These are phyloP conservation scores for Leersia perrieri DNA, from an alignment of 176 grass and related monocot genomes.

Conservation along the genomic window DNA sequence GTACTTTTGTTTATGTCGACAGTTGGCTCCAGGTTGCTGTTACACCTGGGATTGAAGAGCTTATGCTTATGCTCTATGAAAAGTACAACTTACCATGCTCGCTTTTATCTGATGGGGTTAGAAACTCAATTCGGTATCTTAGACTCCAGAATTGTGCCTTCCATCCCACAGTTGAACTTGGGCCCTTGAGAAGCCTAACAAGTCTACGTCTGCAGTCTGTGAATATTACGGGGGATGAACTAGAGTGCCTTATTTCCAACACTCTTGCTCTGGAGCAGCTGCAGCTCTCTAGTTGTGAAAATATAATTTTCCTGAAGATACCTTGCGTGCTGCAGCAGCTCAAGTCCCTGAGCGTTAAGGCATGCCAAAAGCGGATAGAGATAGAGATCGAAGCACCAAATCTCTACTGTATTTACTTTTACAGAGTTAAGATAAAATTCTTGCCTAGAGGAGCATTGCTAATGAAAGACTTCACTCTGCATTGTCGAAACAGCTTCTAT, in stretches of 20 bases:
- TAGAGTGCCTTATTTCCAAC: background rate
- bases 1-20: background rate
- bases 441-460: background rate
- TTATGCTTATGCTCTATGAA: background rate
- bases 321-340: background rate
- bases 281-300: background rate
- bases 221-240: background rate
- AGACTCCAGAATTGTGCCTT: background rate
- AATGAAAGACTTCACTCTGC: background rate
- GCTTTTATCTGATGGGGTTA: slow-evolving; percentile 2
- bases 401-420: background rate
- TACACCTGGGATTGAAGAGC: slow-evolving; percentile 7
- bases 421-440: background rate
- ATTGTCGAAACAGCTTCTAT: background rate
- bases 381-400: slow-evolving; percentile 5
- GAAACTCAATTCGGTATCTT: slow-evolving; percentile 1
- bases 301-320: background rate
- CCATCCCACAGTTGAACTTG: background rate
- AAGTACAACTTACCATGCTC: slow-evolving; percentile 8
- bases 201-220: background rate
- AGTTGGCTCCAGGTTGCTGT: slow-evolving; percentile 21
- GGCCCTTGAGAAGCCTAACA: background rate
- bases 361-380: background rate
- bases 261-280: background rate
- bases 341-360: background rate